Evolutionary conservation across 768 basidiomycete species (phyloP).

Genomic region (Clavulina sp.): DNA sequence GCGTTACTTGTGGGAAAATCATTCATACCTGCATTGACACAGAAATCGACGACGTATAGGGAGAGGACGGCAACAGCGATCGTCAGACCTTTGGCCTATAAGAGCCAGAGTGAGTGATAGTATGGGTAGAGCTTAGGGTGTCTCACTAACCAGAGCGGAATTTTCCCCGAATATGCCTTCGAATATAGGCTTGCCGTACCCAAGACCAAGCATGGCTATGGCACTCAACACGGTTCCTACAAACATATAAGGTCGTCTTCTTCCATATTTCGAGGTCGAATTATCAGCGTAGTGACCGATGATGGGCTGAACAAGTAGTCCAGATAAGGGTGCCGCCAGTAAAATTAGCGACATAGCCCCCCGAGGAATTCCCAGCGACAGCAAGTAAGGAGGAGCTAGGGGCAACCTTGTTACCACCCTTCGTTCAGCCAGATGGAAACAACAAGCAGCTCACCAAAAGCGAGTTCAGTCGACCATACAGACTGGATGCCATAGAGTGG

Average conservation of each 20-base stretch:
- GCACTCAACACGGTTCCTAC: slow-evolving; percentile 1
- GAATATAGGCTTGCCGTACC: background rate
- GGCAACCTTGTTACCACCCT: background rate
- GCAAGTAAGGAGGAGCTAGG: slow-evolving; percentile 7
- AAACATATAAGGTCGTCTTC: slow-evolving; percentile 7
- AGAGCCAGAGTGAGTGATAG: background rate
- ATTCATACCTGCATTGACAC: slow-evolving; percentile 5
- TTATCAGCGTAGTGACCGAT: slow-evolving; percentile 2
- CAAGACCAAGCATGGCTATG: slow-evolving; percentile 5
- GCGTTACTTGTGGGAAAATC: background rate
- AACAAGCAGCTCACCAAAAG: slow-evolving; percentile 1
- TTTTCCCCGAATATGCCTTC: background rate
- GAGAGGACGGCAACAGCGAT: slow-evolving; percentile 1
- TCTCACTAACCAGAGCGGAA: background rate
- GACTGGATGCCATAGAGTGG: background rate
- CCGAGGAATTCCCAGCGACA: slow-evolving; percentile 6
- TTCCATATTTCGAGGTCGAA: slow-evolving; percentile 4
- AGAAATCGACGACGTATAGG: slow-evolving; percentile 3
- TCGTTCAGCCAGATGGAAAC: background rate
- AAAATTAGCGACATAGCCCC: slow-evolving; percentile 1
- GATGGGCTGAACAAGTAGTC: slow-evolving; percentile 6
- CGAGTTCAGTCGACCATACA: slow-evolving; percentile 5
- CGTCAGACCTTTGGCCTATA: slow-evolving; percentile 1
- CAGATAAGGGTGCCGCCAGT: slow-evolving; percentile 5
- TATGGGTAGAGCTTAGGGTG: background rate